Evolutionary conservation across 805 yeast species (phyloP).

Genomic region (Metschnikowia picachoensis): DNA sequence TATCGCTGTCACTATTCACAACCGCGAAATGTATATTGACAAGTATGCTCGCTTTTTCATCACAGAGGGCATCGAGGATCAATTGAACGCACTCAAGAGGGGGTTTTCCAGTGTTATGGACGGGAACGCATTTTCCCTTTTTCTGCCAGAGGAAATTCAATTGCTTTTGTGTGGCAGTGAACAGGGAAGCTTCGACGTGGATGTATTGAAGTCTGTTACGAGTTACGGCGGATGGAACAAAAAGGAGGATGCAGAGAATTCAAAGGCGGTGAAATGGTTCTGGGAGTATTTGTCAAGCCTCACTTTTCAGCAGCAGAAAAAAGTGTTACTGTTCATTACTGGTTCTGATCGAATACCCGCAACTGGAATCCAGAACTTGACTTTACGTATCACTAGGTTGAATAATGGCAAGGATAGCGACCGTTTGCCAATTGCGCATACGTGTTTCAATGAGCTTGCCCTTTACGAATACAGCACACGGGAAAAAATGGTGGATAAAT

Average conservation of each 20-base stretch:
- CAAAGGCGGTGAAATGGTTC: constrained; percentile 66
- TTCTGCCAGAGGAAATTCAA: constrained; percentile 79
- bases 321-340: constrained; percentile 71
- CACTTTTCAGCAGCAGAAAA: constrained; percentile 48
- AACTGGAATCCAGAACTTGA: constrained; percentile 76
- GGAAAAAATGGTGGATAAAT: constrained; percentile 53
- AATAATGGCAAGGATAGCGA: constrained; percentile 32
- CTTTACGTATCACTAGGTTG: constrained; percentile 61
- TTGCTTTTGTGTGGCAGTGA: constrained; percentile 73
- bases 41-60: constrained; percentile 60
- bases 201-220: constrained; percentile 65
- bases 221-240: constrained; percentile 61
- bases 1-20: constrained; percentile 52
- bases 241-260: constrained; percentile 35
- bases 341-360: constrained; percentile 94
- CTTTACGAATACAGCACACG: constrained; percentile 59
- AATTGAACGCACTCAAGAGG: constrained; percentile 53
- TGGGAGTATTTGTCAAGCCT: constrained; percentile 71
- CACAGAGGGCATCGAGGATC: constrained; percentile 47
- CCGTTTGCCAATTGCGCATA: constrained; percentile 81
- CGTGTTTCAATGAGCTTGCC: constrained; percentile 90
- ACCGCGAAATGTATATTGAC: constrained; percentile 58
- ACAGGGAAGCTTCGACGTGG: constrained; percentile 62
- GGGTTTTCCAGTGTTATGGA: constrained; percentile 80
- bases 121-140: constrained; percentile 74